Conservation (phyloP, 306 rosid genomes). For the Hippophae gyantsensis region DNA sequence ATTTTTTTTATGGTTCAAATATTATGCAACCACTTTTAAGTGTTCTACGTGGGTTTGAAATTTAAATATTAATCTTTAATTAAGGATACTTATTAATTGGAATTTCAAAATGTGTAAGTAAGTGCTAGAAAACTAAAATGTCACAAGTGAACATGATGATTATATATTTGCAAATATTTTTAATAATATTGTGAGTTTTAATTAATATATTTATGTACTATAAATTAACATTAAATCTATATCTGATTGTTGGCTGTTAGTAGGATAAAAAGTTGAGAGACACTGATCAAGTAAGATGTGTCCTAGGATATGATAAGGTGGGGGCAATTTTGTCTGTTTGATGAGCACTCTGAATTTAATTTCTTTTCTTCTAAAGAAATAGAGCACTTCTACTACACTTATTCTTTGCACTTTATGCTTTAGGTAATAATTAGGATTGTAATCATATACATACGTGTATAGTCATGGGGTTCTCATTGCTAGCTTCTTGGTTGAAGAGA, state of each 20-base stretch:
- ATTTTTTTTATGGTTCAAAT: no score
- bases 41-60: no score
- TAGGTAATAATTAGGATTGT: slow-evolving; percentile 36
- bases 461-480: slow-evolving; percentile 14
- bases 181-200: no score
- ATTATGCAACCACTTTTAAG: no score
- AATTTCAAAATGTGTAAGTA: no score
- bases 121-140: no score
- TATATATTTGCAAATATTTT: no score
- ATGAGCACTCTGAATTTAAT: slow-evolving; percentile 16
- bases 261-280: slow-evolving; percentile 32
- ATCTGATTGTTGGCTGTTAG: slow-evolving; percentile 23
- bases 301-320: slow-evolving; percentile 30
- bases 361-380: slow-evolving; percentile 2
- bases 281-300: slow-evolving; percentile 19
- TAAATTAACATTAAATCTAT: background rate
- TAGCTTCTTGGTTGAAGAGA: slow-evolving; percentile 29
- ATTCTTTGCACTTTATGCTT: slow-evolving; percentile 7
- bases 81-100: no score
- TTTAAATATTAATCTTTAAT: no score
- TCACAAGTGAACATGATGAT: no score
- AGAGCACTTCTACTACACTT: slow-evolving; percentile 22
- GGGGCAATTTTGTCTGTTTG: slow-evolving; percentile 32
- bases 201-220: no score
- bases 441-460: background rate